A percentile compares a stretch with the other conserved stretches of the same genome.
These are phyloP conservation scores for Gossypioides kirkii DNA, from an alignment of 345 rosid genomes.

Conservation along the genomic window DNA sequence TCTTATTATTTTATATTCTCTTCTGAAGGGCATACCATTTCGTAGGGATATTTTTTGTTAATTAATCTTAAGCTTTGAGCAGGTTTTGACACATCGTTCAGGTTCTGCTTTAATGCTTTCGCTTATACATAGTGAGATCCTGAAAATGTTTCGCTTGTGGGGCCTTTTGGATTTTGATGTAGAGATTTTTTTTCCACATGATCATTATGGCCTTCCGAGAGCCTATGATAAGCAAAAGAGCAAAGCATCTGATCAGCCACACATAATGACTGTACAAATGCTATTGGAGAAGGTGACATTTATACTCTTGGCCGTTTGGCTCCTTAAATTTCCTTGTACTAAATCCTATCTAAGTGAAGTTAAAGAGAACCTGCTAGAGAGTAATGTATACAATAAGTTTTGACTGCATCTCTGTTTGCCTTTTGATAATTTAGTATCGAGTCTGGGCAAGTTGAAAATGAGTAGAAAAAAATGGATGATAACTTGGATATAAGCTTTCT, in stretches of 20 bases:
- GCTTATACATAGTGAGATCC: constrained; percentile 48
- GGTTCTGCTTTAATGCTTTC: constrained; percentile 59
- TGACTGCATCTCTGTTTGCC: background rate
- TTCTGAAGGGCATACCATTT: background rate
- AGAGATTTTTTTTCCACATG: constrained; percentile 55
- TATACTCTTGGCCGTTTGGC: background rate
- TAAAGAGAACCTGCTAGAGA: background rate
- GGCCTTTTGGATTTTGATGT: constrained; percentile 54
- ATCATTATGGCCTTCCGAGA: constrained; percentile 46
- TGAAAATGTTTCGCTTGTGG: constrained; percentile 60
- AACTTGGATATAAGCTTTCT: background rate
- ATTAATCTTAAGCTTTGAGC: constrained; percentile 21
- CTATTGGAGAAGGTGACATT: constrained; percentile 40
- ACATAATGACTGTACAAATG: constrained; percentile 45
- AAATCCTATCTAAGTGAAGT: background rate
- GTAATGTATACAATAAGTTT: background rate
- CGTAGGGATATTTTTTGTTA: background rate
- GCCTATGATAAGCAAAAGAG: constrained; percentile 58
- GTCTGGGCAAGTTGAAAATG: background rate
- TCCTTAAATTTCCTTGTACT: background rate
- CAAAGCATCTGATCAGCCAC: constrained; percentile 50
- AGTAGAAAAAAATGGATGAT: background rate
- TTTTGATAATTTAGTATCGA: background rate
- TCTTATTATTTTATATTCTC: background rate
- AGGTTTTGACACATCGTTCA: constrained; percentile 62